These are phyloP conservation scores for Haematococcus sp. DNA, from an alignment of 139 green algal species.

Conservation along the genomic window DNA sequence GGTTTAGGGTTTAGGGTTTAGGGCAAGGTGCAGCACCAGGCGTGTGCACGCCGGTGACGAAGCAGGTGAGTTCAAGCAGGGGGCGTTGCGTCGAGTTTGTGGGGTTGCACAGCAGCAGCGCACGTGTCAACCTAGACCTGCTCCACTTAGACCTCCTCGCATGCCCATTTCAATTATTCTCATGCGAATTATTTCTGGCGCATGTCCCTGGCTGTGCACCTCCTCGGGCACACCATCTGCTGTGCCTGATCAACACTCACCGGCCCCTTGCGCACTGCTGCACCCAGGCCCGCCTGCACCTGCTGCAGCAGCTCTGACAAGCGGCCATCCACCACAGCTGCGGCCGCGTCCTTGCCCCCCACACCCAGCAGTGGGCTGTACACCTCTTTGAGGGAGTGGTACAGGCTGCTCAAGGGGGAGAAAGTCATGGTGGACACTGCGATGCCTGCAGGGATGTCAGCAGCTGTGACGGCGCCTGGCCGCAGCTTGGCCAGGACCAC, in stretches of 20 bases:
- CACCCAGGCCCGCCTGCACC: constrained; percentile 56
- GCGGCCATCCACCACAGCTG: constrained; percentile 26
- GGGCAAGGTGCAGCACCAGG: too few relatives aligned
- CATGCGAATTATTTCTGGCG: too few relatives aligned
- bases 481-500: constrained; percentile 53
- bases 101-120: too few relatives aligned
- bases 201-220: too few relatives aligned
- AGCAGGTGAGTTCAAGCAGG: not conserved
- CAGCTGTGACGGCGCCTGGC: constrained; percentile 22
- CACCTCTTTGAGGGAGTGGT: constrained; percentile 52
- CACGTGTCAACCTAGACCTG: too few relatives aligned
- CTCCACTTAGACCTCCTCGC: too few relatives aligned
- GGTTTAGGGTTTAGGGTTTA: too few relatives aligned
- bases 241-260: constrained; percentile 11
- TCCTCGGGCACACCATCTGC: too few relatives aligned
- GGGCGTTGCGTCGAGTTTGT: not conserved
- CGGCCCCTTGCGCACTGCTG: constrained; percentile 36
- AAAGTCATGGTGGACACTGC: constrained; percentile 44
- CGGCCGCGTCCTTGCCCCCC: not conserved
- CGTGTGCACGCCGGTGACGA: too few relatives aligned
- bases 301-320: constrained; percentile 56
- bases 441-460: constrained; percentile 51
- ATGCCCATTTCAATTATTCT: too few relatives aligned
- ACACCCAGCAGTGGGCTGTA: constrained; percentile 50
- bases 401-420: constrained; percentile 55